Evolutionary conservation across 2,329 filamentous ascomycete species (phyloP).

Genomic region (Phialemonium atrogriseum): DNA sequence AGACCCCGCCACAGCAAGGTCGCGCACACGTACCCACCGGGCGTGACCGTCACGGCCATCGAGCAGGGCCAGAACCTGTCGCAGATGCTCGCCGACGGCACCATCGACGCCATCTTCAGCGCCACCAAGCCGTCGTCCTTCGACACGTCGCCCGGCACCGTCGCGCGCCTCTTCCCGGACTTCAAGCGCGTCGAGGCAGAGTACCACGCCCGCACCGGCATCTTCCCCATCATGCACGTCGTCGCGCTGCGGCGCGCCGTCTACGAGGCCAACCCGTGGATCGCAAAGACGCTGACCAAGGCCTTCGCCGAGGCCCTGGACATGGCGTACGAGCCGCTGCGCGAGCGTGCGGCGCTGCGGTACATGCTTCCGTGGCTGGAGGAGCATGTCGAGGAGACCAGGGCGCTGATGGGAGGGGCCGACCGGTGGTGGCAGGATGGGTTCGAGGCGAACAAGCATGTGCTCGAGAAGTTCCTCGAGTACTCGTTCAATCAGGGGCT

Average conservation of each 20-base stretch:
- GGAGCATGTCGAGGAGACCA: constrained; percentile 1
- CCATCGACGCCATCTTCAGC: constrained; percentile 3
- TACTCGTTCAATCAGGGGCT: constrained; percentile 2
- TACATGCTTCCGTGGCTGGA: constrained; percentile 4
- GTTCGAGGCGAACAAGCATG: constrained; percentile 3
- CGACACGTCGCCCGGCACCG: not conserved
- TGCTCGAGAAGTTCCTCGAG: constrained; percentile 4
- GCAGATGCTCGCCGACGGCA: constrained; percentile 3
- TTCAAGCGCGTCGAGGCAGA: constrained; percentile 3
- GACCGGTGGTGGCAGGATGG: constrained; percentile 3
- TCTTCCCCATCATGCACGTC: constrained; percentile 5
- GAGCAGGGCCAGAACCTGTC: not conserved
- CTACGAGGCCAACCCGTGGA: constrained; percentile 2
- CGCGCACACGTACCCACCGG: constrained; percentile 1
- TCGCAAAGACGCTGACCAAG: constrained; percentile 2
- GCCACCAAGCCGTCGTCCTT: constrained; percentile 3
- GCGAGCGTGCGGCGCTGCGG: constrained; percentile 2
- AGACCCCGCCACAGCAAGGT: constrained; percentile 1
- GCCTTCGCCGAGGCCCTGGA: constrained; percentile 1
- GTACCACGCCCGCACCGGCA: constrained; percentile 2
- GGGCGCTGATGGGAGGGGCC: constrained; percentile 2
- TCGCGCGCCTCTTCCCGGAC: constrained; percentile 2
- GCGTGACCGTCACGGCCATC: constrained; percentile 2
- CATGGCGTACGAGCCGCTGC: not conserved
- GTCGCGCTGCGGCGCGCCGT: not conserved